Evolutionary conservation across 1,284 basidiomycete species (phyloP), one percentile per base, ranked within the genome.

Genomic region (Ceratobasidium sp.): DNA sequence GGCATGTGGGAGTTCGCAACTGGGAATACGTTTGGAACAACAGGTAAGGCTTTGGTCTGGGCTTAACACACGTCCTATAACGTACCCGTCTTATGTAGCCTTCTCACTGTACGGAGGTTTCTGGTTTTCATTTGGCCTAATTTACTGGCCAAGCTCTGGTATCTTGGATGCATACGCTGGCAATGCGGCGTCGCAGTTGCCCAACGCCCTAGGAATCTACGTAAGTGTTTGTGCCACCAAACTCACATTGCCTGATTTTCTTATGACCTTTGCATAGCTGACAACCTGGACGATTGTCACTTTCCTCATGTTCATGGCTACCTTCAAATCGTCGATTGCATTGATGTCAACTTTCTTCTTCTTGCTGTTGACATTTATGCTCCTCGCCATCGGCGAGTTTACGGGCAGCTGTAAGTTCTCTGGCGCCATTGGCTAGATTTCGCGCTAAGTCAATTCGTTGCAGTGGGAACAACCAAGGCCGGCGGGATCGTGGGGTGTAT

Each of bases 401-500:
- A 76, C 59, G 14, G 71, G 54, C 13, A 71, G 58, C 19, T 49
- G 69, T 72, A 41, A 72, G 56, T 53, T 2, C 24, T 16, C n/a
- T 37, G n/a, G n/a, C n/a, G n/a, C 41, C 3, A 7, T 51, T 49
- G 19, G 6, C 13, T 51, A 49, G 29, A 29, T 16, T n/a, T 16
- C 27, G 9, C 9, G 27, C 46, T 64, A 56, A 58, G 2, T 13
- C 27, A 34, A 5, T n/a, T 34, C 29, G 24, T 53, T 22, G 16
- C 9, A 72, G 58, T 74, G 2, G 74, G 64, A 13, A 61, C 81
- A 14, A 74, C 63, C 80, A 91, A 88, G 79, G 92, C 90, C 2
- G 94, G 93, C 56, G 95, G 95, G 69, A 88, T 82, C 1, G 81
- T 94, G 39, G 95, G 94, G 39, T 85, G 90, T 72, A 76, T 90